These are phyloP conservation scores for Auricularia sp. DNA, from an alignment of 768 basidiomycete species.

Conservation along the genomic window DNA sequence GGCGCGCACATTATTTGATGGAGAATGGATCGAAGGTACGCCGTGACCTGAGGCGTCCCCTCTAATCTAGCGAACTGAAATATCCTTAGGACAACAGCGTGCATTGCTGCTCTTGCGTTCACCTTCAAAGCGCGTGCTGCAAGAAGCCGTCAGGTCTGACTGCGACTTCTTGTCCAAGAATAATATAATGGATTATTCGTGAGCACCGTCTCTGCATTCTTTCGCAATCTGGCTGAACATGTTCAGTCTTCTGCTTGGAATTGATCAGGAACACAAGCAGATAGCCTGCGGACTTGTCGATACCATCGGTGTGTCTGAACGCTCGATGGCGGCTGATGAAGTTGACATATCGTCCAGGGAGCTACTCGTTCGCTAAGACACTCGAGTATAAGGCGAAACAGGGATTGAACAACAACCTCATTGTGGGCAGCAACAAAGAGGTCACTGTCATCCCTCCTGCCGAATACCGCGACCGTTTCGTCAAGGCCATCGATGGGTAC, in stretches of 20 bases:
- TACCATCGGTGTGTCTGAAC: constrained; percentile 47
- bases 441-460: constrained; percentile 72
- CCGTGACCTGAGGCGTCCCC: constrained; percentile 4
- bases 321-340: background rate
- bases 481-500: constrained; percentile 60
- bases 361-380: constrained; percentile 78
- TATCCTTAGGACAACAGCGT: constrained; percentile 35
- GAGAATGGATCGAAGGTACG: constrained; percentile 74
- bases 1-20: constrained; percentile 58
- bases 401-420: constrained; percentile 35
- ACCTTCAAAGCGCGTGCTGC: constrained; percentile 61
- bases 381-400: constrained; percentile 81
- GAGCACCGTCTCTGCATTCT: constrained; percentile 15
- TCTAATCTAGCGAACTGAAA: background rate
- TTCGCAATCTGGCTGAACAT: background rate
- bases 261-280: constrained; percentile 55
- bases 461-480: constrained; percentile 71
- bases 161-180: constrained; percentile 63
- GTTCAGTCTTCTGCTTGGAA: constrained; percentile 55
- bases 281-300: constrained; percentile 75
- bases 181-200: constrained; percentile 87
- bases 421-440: constrained; percentile 37
- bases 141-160: constrained; percentile 57
- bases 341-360: constrained; percentile 32
- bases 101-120: constrained; percentile 56